These are phyloP conservation scores for Suhomyces bribrorum DNA, from an alignment of 1,139 yeast species.

Conservation along the genomic window DNA sequence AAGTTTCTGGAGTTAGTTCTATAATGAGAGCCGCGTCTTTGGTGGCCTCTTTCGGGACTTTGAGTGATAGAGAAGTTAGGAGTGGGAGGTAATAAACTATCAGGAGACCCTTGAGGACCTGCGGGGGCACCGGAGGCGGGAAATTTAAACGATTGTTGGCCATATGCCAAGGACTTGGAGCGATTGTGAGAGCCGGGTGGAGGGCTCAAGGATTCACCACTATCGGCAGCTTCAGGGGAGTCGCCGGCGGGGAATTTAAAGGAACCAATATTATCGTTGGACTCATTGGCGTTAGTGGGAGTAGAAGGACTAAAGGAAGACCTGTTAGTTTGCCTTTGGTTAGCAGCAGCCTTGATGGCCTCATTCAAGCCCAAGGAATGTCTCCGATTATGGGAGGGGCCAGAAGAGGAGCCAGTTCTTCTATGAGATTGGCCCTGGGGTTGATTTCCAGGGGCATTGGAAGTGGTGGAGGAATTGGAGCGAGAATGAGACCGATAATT, in stretches of 20 bases:
- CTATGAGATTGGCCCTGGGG: constrained; percentile 30
- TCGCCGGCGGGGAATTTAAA: constrained; percentile 38
- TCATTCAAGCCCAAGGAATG: constrained; percentile 91
- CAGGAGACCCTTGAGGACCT: constrained; percentile 8
- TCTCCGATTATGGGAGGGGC: constrained; percentile 77
- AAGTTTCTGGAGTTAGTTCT: constrained; percentile 60
- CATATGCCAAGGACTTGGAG: constrained; percentile 44
- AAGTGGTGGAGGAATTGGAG: constrained; percentile 33
- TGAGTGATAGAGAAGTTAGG: constrained; percentile 44
- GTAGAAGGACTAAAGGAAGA: constrained; percentile 40
- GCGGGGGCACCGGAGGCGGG: constrained; percentile 28
- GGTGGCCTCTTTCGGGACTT: constrained; percentile 50
- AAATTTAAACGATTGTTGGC: constrained; percentile 47
- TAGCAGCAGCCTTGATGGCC: constrained; percentile 97
- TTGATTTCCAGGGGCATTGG: constrained; percentile 11
- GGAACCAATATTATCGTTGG: constrained; percentile 28
- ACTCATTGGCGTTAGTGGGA: constrained; percentile 16
- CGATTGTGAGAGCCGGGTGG: constrained; percentile 32
- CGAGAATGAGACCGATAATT: constrained; percentile 40
- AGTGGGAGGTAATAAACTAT: constrained; percentile 44
- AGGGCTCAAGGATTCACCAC: constrained; percentile 11
- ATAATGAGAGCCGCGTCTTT: constrained; percentile 52
- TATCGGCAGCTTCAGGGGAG: constrained; percentile 12
- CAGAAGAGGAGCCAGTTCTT: constrained; percentile 39
- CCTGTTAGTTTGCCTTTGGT: constrained; percentile 61